phyloP scores from a whole-genome alignment of 495 filamentous ascomycete species.

The Neurospora discreta region DNA sequence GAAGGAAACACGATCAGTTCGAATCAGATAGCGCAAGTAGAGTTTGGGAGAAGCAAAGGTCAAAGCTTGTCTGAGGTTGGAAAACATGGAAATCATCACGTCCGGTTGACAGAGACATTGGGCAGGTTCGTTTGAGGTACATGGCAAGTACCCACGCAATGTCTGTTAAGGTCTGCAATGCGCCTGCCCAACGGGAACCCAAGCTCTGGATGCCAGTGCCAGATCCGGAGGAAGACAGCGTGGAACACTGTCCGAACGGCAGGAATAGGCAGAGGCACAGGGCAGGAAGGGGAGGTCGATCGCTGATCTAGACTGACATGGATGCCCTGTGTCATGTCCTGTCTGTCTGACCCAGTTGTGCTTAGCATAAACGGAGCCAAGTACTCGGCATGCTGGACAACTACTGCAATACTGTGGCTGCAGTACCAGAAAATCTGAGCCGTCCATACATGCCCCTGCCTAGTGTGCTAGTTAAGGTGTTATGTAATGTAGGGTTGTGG shows the following conservation, averaged over 20 bases:
- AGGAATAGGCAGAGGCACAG: neutral
- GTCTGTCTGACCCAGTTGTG: neutral
- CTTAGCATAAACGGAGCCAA: neutral
- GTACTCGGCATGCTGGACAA: neutral
- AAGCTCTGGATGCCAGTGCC: neutral
- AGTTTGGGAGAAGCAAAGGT: neutral
- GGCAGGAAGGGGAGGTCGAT: neutral
- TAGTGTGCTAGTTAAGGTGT: slow-evolving; percentile 1
- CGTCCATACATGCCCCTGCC: neutral
- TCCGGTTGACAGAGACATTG: neutral
- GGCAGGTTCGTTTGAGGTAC: neutral
- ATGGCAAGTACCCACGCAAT: neutral
- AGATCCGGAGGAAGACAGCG: neutral
- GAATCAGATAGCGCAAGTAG: neutral
- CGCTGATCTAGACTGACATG: neutral
- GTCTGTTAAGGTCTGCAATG: neutral
- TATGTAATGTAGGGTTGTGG: neutral
- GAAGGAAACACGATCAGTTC: neutral
- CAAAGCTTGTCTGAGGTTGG: neutral
- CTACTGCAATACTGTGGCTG: neutral
- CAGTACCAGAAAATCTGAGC: neutral
- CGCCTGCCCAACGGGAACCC: neutral
- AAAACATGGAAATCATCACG: neutral
- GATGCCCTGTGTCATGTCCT: slow-evolving; percentile 1
- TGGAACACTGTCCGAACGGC: neutral